Percentiles rank a stretch among this genome's conserved stretches.
Conservation (phyloP, 1,284 basidiomycete genomes). For the Sphaerobolus stellatus region DNA sequence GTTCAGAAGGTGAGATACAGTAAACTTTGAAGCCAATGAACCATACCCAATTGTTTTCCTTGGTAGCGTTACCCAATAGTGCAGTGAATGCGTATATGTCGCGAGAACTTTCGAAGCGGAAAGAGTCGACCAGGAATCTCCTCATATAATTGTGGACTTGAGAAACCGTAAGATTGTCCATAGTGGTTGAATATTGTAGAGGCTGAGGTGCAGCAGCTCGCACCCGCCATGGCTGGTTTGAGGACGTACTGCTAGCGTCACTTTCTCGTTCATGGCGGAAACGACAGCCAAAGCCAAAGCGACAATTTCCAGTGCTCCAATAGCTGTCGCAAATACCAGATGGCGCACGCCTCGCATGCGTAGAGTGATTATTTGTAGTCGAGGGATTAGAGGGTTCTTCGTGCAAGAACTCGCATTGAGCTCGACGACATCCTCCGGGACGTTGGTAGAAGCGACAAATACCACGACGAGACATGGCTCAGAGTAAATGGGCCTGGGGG, state of each 20-base stretch:
- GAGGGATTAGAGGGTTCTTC: constrained; percentile 13
- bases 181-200: neutral
- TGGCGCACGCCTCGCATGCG: constrained; percentile 31
- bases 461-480: constrained; percentile 13
- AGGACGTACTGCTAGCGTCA: constrained; percentile 8
- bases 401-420: constrained; percentile 36
- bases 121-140: constrained; percentile 44
- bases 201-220: constrained; percentile 8
- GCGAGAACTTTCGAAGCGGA: constrained; percentile 40
- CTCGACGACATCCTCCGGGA: constrained; percentile 42
- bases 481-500: neutral
- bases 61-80: constrained; percentile 48
- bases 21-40: neutral
- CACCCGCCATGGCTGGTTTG: neutral
- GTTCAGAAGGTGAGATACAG: constrained; percentile 3
- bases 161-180: constrained; percentile 40
- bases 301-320: constrained; percentile 53
- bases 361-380: constrained; percentile 11
- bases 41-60: constrained; percentile 55
- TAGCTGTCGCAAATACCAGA: constrained; percentile 48
- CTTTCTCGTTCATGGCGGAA: constrained; percentile 40
- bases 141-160: constrained; percentile 53
- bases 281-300: constrained; percentile 46
- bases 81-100: constrained; percentile 50
- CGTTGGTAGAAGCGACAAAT: constrained; percentile 40